These are phyloP conservation scores for Plasmodium knowlesi DNA, from an alignment of 169 alveolate genomes.

Conservation along the genomic window DNA sequence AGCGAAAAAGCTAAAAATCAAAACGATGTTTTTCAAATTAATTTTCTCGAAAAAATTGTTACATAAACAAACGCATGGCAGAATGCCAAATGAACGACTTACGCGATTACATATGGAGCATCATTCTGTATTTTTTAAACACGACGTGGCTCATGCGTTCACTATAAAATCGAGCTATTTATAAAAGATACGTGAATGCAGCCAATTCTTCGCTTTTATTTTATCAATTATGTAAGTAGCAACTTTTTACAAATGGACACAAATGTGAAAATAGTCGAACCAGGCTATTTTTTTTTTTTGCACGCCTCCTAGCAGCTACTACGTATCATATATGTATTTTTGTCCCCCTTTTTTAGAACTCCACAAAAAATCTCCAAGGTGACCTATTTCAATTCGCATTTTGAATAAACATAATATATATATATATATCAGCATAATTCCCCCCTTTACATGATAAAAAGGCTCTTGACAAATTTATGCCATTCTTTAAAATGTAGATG, in stretches of 20 bases:
- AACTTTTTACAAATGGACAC: not conserved
- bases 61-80: not conserved
- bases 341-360: not conserved
- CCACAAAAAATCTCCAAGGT: not conserved
- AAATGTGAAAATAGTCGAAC: not conserved
- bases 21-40: not conserved
- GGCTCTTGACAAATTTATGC: not conserved
- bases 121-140: not conserved
- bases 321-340: not conserved
- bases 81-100: constrained; percentile 1
- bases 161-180: not conserved
- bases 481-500: not conserved
- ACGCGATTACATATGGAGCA: not conserved
- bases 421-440: not conserved
- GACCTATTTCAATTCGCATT: not conserved
- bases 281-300: not conserved
- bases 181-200: not conserved
- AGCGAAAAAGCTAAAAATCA: not conserved
- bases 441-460: not conserved
- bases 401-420: not conserved
- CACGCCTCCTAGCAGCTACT: not conserved
- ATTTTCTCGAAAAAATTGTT: not conserved
- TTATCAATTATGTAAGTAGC: not conserved
- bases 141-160: not conserved
- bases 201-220: not conserved